Evolutionary conservation across 805 yeast species (phyloP).

Genomic region (Isabelozyma heimii): DNA sequence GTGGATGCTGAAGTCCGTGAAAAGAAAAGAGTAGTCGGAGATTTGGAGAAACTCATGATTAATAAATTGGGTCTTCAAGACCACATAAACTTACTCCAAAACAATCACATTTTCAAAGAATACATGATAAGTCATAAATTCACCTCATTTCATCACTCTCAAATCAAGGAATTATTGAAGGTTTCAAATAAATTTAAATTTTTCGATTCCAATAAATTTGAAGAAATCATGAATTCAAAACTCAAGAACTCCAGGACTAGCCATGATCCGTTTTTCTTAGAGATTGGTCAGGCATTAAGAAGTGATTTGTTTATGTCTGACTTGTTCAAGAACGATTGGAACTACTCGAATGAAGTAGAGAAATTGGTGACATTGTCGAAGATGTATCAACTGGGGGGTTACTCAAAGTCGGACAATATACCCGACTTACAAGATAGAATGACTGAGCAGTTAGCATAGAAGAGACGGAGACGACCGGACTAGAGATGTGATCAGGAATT

Average conservation of each 20-base stretch:
- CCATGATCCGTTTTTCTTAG: neutral
- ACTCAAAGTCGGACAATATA: too few relatives aligned
- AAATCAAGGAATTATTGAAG: slow-evolving; percentile 15
- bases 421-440: too few relatives aligned
- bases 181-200: neutral
- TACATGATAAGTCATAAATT: slow-evolving; percentile 17
- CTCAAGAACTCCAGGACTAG: neutral
- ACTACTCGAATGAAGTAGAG: slow-evolving; percentile 15
- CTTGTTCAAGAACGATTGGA: slow-evolving; percentile 16
- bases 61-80: slow-evolving; percentile 19
- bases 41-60: slow-evolving; percentile 10
- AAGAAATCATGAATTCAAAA: neutral
- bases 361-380: slow-evolving; percentile 7
- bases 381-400: slow-evolving; percentile 1
- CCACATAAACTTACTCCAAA: slow-evolving; percentile 21
- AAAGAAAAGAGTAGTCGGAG: slow-evolving; percentile 2
- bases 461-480: too few relatives aligned
- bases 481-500: too few relatives aligned
- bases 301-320: slow-evolving; percentile 25
- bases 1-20: neutral
- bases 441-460: too few relatives aligned
- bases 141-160: slow-evolving; percentile 27
- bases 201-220: neutral
- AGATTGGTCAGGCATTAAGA: slow-evolving; percentile 18
- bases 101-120: slow-evolving; percentile 23